A percentile compares a stretch with the other conserved stretches of the same genome.
phyloP scores from a whole-genome alignment of 2,329 filamentous ascomycete species.

The Geosmithia morbida region DNA sequence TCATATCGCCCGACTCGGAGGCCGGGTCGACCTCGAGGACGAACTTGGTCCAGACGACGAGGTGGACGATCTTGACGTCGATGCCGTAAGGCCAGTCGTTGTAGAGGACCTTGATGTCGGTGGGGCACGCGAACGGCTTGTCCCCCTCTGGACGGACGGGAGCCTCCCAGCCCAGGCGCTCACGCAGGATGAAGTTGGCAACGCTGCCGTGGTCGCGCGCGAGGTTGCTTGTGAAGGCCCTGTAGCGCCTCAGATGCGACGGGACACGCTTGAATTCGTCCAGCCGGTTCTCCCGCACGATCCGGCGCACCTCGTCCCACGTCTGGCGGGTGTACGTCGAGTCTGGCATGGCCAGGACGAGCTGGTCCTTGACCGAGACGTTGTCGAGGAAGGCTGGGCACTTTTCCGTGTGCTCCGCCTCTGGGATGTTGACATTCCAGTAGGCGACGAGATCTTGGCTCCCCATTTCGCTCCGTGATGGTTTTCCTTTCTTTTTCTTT shows the following conservation, averaged over 20 bases:
- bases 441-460: slow-evolving; percentile 32
- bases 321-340: slow-evolving; percentile 43
- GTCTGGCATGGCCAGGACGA: slow-evolving; percentile 59
- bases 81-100: slow-evolving; percentile 96
- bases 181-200: slow-evolving; percentile 57
- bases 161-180: slow-evolving; percentile 56
- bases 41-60: slow-evolving; percentile 92
- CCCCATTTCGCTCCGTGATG: slow-evolving; percentile 16
- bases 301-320: slow-evolving; percentile 55
- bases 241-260: slow-evolving; percentile 64
- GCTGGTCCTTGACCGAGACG: slow-evolving; percentile 51
- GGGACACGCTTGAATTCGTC: slow-evolving; percentile 65
- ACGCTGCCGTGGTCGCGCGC: slow-evolving; percentile 59
- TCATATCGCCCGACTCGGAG: slow-evolving; percentile 43
- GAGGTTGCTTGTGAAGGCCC: slow-evolving; percentile 51
- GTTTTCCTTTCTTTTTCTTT: too few species aligned
- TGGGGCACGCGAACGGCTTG: slow-evolving; percentile 26
- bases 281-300: slow-evolving; percentile 53
- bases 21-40: slow-evolving; percentile 51
- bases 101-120: slow-evolving; percentile 52
- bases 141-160: slow-evolving; percentile 17
- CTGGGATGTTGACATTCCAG: slow-evolving; percentile 73
- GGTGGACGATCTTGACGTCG: slow-evolving; percentile 61
- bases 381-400: slow-evolving; percentile 60
- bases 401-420: slow-evolving; percentile 40